Base-by-base conservation (phyloP, 140 eudicot genomes). In the Artemisia princeps region DNA sequence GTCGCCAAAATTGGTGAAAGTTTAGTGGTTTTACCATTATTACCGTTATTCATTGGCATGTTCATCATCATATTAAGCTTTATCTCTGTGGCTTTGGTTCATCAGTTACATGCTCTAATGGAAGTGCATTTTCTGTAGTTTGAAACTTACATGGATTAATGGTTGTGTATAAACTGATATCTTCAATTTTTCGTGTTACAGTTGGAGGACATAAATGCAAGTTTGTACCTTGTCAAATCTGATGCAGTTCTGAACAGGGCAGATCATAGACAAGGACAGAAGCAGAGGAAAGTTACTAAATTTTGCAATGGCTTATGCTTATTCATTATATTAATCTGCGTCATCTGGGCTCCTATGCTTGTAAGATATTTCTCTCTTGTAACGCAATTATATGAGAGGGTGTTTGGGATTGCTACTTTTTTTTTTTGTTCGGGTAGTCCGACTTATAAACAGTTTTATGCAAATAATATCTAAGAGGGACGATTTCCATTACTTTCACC, bases 281-380 rank as follows among this genome's bases (percentile, higher is more conserved):
- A 81, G 86, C 99, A 94, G 87, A 60, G 83, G 69, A 86, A 84
- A 77, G 80, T 84, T 80, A 94, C 94, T 23, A 94, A 94, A 63
- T 84, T 94, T 65, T 86, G 96, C 88, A 89, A 77, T 67, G 99
- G 99, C 60, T 82, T 94, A 72, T 94, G 95, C 74, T 80, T 94
- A 76, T 94, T 94, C 83, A 82, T 88, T 76, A 76, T 88, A 67
- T 78, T 94, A 64, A 88, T 94, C 63, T 86, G 94, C 20, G 96
- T 94, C 65, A 94, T 94, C 45, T 94, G 99, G 99, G 95, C 99
- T 73, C 99, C 99, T 53, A 94, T 94, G 99, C 88, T 94, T 87
- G 99, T 94, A 73, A 84, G 94, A 58, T 70, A 49, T 74, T 73
- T 69, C 55, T 45, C 40, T 37, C 44, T 5, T 30, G 40, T 5